Percentiles rank a stretch among this genome's conserved stretches.
phyloP scores from a whole-genome alignment of 306 rosid species.

The Alnus rubra region DNA sequence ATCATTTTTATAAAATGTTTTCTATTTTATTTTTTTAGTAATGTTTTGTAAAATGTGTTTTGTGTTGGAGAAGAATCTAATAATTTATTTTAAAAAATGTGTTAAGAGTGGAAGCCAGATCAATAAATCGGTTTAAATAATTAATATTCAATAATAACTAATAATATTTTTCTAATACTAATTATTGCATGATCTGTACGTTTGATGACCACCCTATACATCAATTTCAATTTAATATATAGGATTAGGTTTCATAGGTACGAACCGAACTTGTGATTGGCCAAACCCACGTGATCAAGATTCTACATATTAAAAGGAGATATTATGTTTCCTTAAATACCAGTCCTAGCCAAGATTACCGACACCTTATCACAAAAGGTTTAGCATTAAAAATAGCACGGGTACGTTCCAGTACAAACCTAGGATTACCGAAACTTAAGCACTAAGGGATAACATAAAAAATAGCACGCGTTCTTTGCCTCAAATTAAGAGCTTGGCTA shows the following conservation, averaged over 20 bases:
- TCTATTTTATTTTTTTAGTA: too few species aligned
- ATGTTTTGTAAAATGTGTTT: too few species aligned
- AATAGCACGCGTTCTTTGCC: not conserved
- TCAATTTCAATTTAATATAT: not conserved
- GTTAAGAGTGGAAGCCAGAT: too few species aligned
- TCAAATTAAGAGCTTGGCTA: not conserved
- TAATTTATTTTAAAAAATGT: too few species aligned
- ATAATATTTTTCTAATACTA: too few species aligned
- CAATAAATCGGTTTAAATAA: too few species aligned
- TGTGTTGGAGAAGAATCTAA: too few species aligned
- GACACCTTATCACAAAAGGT: not conserved
- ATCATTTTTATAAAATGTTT: too few species aligned
- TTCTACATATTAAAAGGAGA: not conserved
- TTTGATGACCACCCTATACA: not conserved
- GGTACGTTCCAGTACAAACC: not conserved
- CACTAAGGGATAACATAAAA: not conserved
- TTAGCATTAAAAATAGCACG: not conserved
- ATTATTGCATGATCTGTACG: too few species aligned
- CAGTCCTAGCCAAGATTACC: not conserved
- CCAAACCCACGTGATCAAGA: conserved; percentile 20
- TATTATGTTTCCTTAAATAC: conserved; percentile 7
- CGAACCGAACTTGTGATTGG: conserved; percentile 7
- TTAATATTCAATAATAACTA: too few species aligned
- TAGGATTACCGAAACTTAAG: too few species aligned
- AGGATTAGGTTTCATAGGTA: not conserved